Conservation (phyloP, 129 eudicot species). For the Chrysanthemum lavandulifolium region DNA sequence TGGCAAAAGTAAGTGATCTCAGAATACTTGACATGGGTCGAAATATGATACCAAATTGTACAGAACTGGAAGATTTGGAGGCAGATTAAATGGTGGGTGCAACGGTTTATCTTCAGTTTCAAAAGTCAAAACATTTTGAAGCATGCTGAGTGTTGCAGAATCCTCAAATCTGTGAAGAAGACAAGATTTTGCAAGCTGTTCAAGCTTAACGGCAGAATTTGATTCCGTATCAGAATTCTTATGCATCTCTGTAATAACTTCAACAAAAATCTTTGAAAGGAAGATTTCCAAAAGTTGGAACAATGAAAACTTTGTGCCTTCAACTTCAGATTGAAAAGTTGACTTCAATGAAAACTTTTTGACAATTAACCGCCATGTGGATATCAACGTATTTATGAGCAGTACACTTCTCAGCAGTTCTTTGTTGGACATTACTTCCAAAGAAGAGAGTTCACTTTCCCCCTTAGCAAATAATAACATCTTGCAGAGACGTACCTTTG, state of each 20-base stretch:
- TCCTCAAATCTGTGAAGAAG: slow-evolving; percentile 84
- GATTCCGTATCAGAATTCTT: slow-evolving; percentile 31
- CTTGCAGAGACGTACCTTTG: slow-evolving; percentile 67
- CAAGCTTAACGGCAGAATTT: slow-evolving; percentile 50
- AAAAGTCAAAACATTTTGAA: slow-evolving; percentile 44
- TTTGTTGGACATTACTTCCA: slow-evolving; percentile 32
- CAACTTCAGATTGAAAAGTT: slow-evolving; percentile 20
- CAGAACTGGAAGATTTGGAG: slow-evolving; percentile 29
- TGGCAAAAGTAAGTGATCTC: slow-evolving; percentile 44
- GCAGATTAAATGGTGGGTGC: slow-evolving; percentile 43
- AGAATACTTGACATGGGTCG: slow-evolving; percentile 82
- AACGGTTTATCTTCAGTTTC: slow-evolving; percentile 47
- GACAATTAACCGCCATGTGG: slow-evolving; percentile 61
- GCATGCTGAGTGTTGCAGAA: slow-evolving; percentile 47
- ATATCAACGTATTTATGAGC: slow-evolving; percentile 52
- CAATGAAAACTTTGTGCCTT: slow-evolving; percentile 32
- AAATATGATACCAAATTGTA: slow-evolving; percentile 60
- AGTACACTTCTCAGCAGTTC: slow-evolving; percentile 32
- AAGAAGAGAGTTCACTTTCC: slow-evolving; percentile 2
- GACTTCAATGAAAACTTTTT: slow-evolving; percentile 41
- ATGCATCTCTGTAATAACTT: slow-evolving; percentile 42
- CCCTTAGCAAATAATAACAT: slow-evolving; percentile 34
- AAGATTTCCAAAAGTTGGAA: slow-evolving; percentile 65
- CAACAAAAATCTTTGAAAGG: slow-evolving; percentile 43
- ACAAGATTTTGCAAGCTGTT: slow-evolving; percentile 56